Percentiles rank a stretch among this genome's conserved stretches.
phyloP scores from a whole-genome alignment of 2,329 filamentous ascomycete genomes.

The Leptosphaerulina australis region DNA sequence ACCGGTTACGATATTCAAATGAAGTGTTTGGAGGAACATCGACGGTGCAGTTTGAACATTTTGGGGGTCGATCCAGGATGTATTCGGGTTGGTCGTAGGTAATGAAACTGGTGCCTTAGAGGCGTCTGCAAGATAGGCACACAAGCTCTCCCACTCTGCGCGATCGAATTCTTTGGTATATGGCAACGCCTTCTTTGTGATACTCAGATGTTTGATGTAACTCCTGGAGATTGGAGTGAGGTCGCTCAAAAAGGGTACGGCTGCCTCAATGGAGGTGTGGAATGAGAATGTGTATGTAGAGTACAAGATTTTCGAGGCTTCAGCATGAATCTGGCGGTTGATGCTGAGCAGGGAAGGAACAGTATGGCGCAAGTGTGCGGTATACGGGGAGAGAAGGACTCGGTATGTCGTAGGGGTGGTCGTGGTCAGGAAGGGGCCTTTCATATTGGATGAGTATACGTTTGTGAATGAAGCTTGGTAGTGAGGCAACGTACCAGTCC shows the following conservation, averaged over 20 bases:
- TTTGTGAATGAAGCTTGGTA: slow-evolving; percentile 7
- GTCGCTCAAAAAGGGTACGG: slow-evolving; percentile 65
- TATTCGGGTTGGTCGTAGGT: not conserved
- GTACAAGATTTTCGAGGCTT: slow-evolving; percentile 64
- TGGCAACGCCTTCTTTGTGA: slow-evolving; percentile 63
- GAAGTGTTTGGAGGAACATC: slow-evolving; percentile 30
- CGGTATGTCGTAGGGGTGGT: slow-evolving; percentile 63
- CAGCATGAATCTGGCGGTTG: slow-evolving; percentile 55
- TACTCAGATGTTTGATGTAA: slow-evolving; percentile 57
- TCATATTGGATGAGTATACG: slow-evolving; percentile 23
- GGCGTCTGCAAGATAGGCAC: slow-evolving; percentile 47
- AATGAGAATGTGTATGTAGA: slow-evolving; percentile 64
- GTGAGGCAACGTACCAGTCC: slow-evolving; percentile 37
- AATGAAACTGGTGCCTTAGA: not conserved
- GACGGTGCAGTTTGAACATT: not conserved
- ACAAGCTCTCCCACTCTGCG: slow-evolving; percentile 62
- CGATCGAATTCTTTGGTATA: slow-evolving; percentile 62
- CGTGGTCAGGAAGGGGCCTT: slow-evolving; percentile 52
- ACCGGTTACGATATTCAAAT: slow-evolving; percentile 63
- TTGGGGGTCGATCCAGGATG: not conserved
- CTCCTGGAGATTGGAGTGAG: slow-evolving; percentile 57
- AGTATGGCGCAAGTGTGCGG: slow-evolving; percentile 54
- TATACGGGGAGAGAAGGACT: slow-evolving; percentile 53
- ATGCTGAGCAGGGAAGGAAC: slow-evolving; percentile 37
- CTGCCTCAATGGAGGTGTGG: slow-evolving; percentile 64